phyloP scores from a whole-genome alignment of 2,329 filamentous ascomycete species.

The Fusarium cyanostomum region DNA sequence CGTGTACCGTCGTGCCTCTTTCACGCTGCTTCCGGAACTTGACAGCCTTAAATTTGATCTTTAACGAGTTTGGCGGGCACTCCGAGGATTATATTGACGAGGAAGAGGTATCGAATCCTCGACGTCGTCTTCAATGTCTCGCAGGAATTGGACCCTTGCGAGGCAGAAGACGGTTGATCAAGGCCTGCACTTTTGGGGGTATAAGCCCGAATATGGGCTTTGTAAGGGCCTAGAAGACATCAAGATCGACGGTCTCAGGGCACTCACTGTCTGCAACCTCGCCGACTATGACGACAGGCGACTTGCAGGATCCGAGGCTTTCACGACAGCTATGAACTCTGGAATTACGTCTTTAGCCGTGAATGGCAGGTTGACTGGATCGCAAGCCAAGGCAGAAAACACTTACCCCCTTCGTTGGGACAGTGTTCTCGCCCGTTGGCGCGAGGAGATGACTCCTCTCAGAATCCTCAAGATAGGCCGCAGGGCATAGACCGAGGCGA shows the following conservation, averaged over 20 bases:
- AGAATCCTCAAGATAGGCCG: too few relatives aligned
- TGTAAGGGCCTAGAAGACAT: not conserved
- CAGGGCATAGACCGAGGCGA: too few relatives aligned
- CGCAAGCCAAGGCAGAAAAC: conserved; percentile 43
- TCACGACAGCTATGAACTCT: not conserved
- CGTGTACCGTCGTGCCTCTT: too few relatives aligned
- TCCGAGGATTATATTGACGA: not conserved
- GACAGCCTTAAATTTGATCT: conserved; percentile 6
- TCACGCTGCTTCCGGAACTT: not conserved
- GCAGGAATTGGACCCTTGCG: conserved; percentile 11
- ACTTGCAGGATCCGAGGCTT: conserved; percentile 2
- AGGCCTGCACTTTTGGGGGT: not conserved
- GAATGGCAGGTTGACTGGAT: conserved; percentile 60
- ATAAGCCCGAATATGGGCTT: not conserved
- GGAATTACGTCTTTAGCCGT: conserved; percentile 53
- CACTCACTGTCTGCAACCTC: conserved; percentile 14
- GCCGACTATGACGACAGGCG: conserved; percentile 4
- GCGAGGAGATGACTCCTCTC: too few relatives aligned
- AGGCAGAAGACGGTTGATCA: not conserved
- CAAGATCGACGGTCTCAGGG: not conserved
- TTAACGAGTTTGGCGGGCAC: not conserved
- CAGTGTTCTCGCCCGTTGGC: too few relatives aligned
- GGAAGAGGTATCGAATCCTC: conserved; percentile 10
- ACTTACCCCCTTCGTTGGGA: too few relatives aligned
- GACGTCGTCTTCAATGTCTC: conserved; percentile 14